Percentiles rank a stretch among this genome's conserved stretches.
Conservation (phyloP, 2,329 filamentous ascomycete genomes). For the Cryphonectria naterciae region DNA sequence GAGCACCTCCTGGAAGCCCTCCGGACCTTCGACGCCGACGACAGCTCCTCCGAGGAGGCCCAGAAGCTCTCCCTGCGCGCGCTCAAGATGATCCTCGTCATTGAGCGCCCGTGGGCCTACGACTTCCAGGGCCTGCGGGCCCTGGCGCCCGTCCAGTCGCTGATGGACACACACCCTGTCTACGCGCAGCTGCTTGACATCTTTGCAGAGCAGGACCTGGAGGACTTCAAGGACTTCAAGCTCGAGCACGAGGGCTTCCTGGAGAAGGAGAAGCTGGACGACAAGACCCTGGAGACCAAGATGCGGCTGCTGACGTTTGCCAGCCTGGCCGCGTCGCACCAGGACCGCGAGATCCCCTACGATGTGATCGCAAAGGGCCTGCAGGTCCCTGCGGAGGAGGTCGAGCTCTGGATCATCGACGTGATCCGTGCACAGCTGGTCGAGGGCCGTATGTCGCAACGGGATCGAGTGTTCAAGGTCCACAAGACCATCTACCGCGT, state of each 20-base stretch:
- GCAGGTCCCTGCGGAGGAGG: conserved; percentile 79
- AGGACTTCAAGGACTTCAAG: conserved; percentile 95
- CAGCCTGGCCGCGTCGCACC: conserved; percentile 83
- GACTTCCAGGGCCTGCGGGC: conserved; percentile 81
- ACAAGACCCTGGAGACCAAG: conserved; percentile 82
- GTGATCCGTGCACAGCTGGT: conserved; percentile 94
- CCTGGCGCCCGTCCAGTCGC: conserved; percentile 81
- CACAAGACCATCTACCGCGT: conserved; percentile 96
- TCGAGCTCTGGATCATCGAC: conserved; percentile 99
- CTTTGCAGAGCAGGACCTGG: conserved; percentile 90
- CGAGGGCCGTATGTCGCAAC: conserved; percentile 93
- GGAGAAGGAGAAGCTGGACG: conserved; percentile 73
- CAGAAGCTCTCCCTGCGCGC: conserved; percentile 63
- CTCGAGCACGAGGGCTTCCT: conserved; percentile 88
- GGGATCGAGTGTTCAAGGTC: conserved; percentile 90
- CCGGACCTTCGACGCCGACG: conserved; percentile 61
- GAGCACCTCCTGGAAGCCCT: conserved; percentile 68
- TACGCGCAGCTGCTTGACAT: conserved; percentile 94
- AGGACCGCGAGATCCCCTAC: conserved; percentile 88
- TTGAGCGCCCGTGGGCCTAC: conserved; percentile 56
- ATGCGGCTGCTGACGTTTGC: conserved; percentile 95
- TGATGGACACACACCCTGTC: conserved; percentile 80
- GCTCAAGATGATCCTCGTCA: conserved; percentile 57
- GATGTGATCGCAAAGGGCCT: conserved; percentile 81
- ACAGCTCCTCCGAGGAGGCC: conserved; percentile 61